Percentiles rank a stretch among this genome's conserved stretches.
These are phyloP conservation scores for Colletotrichum sp. DNA, from an alignment of 2,329 filamentous ascomycete species.

Conservation along the genomic window DNA sequence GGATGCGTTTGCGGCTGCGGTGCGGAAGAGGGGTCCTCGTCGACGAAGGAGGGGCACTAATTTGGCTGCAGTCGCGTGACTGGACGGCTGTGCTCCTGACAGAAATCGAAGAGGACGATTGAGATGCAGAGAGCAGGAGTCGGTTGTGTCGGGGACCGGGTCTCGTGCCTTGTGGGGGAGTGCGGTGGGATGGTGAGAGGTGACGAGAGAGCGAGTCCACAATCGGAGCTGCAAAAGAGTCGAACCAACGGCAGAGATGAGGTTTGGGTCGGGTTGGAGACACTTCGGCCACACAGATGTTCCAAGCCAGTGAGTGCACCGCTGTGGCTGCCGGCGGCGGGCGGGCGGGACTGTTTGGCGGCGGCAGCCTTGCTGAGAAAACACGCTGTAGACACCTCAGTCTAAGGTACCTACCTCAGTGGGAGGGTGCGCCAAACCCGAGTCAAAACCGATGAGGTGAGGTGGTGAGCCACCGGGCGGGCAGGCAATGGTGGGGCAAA, in stretches of 20 bases:
- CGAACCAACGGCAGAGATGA: not conserved
- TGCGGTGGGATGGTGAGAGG: conserved; percentile 5
- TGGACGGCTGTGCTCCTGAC: not conserved
- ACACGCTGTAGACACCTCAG: not conserved
- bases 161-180: conserved; percentile 13
- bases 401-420: not conserved
- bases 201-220: conserved; percentile 9
- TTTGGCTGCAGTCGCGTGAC: conserved; percentile 4
- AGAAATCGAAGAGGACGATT: not conserved
- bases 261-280: not conserved
- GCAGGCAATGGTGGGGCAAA: not conserved
- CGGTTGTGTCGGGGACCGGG: conserved; percentile 16
- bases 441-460: not conserved
- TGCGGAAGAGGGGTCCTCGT: conserved; percentile 6
- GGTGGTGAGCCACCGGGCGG: not conserved
- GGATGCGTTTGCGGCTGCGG: not conserved
- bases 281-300: conserved; percentile 11
- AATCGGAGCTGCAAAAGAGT: conserved; percentile 13
- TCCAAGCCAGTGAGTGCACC: conserved; percentile 1
- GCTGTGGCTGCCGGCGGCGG: not conserved
- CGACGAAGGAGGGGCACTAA: conserved; percentile 7
- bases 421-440: not conserved
- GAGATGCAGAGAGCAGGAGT: not conserved
- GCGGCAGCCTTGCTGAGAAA: not conserved
- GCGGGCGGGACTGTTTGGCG: not conserved